phyloP scores from a whole-genome alignment of 495 filamentous ascomycete genomes.

The Trypethelium eluteriae region DNA sequence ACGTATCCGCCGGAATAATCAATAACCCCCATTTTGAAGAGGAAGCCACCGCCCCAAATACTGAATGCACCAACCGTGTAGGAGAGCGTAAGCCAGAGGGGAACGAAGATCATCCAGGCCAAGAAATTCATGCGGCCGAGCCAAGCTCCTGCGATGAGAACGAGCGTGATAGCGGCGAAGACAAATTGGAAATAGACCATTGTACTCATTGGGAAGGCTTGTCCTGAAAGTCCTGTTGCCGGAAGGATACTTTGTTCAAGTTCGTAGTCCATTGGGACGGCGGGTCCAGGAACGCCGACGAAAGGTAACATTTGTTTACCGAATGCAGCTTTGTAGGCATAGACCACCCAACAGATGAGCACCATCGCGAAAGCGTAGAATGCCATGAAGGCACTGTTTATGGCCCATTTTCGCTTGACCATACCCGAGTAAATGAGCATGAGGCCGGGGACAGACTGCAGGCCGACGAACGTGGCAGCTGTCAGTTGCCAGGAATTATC shows the following conservation, averaged over 20 bases:
- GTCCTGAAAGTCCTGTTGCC: conserved; percentile 33
- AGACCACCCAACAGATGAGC: conserved; percentile 51
- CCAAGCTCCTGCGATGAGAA: conserved; percentile 46
- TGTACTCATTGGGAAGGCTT: conserved; percentile 44
- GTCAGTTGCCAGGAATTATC: conserved; percentile 54
- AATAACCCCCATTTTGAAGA: conserved; percentile 45
- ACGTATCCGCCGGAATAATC: conserved; percentile 56
- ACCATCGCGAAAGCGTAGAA: conserved; percentile 51
- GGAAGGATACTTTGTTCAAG: conserved; percentile 42
- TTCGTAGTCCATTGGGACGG: conserved; percentile 42
- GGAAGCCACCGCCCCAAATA: conserved; percentile 51
- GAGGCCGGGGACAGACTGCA: conserved; percentile 50
- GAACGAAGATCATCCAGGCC: conserved; percentile 53
- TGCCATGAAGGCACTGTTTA: conserved; percentile 51
- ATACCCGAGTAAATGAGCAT: conserved; percentile 49
- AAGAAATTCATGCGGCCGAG: conserved; percentile 49
- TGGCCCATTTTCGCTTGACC: conserved; percentile 51
- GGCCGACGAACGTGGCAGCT: conserved; percentile 46
- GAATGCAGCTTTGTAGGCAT: conserved; percentile 48
- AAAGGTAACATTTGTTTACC: conserved; percentile 47
- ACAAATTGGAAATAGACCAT: conserved; percentile 57
- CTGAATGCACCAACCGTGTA: conserved; percentile 43
- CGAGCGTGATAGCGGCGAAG: conserved; percentile 51
- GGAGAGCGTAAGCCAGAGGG: conserved; percentile 49
- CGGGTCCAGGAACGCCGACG: conserved; percentile 44